phyloP scores from a whole-genome alignment of 257 asterid genomes.

The Pogostemon cablin region DNA sequence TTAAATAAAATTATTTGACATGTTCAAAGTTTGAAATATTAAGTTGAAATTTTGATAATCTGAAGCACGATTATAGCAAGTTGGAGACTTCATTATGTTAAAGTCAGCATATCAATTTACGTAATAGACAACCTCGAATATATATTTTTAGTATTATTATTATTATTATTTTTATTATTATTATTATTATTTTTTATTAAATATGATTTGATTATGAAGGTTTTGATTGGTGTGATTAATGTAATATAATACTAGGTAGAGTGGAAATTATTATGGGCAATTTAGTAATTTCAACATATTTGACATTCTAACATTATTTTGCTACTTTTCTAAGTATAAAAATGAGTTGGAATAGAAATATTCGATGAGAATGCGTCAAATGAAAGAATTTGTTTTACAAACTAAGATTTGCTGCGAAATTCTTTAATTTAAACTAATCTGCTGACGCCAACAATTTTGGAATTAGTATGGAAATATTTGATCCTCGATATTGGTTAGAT shows the following conservation, averaged over 20 bases:
- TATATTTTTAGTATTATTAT: too few species aligned
- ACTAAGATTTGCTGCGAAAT: neutral
- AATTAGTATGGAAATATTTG: neutral
- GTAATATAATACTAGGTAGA: too few species aligned
- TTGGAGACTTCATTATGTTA: neutral
- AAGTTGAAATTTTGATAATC: neutral
- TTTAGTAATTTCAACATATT: constrained; percentile 20
- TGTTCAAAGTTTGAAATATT: constrained; percentile 29
- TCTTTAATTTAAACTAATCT: neutral
- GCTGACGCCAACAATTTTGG: constrained; percentile 15
- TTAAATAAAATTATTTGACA: neutral
- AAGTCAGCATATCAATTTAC: constrained; percentile 29
- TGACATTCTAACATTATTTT: constrained; percentile 23
- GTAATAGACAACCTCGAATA: neutral
- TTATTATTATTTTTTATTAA: neutral
- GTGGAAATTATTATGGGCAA: neutral
- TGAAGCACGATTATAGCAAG: constrained; percentile 24
- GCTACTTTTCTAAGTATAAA: neutral
- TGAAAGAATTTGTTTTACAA: neutral
- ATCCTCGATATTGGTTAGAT: too few species aligned
- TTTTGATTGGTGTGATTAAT: neutral
- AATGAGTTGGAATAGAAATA: neutral
- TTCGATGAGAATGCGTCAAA: constrained; percentile 21
- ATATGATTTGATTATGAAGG: neutral
- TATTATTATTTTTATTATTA: too few species aligned